phyloP scores from a whole-genome alignment of 495 filamentous ascomycete genomes.

The Talaromyces stipitatus region DNA sequence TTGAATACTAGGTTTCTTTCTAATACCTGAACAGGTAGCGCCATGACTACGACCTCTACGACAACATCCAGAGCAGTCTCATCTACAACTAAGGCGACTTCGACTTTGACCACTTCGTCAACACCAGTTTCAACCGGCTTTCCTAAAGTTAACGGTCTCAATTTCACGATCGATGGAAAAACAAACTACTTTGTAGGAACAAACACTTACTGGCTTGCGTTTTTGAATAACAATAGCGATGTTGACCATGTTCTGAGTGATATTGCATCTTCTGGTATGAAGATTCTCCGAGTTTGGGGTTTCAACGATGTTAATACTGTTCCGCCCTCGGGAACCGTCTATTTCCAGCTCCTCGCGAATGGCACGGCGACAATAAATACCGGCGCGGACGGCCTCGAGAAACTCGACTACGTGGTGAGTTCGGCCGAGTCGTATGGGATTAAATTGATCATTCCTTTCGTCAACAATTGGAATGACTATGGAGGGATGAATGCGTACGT shows the following conservation, averaged over 20 bases:
- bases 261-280: conserved; percentile 44
- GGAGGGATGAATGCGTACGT: conserved; percentile 58
- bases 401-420: conserved; percentile 54
- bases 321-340: conserved; percentile 36
- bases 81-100: background rate
- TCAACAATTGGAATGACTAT: conserved; percentile 52
- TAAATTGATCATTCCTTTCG: conserved; percentile 45
- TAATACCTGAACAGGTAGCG: background rate
- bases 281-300: conserved; percentile 59
- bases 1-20: background rate
- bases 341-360: conserved; percentile 47
- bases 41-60: background rate
- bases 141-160: conserved; percentile 5
- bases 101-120: background rate
- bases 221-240: conserved; percentile 50
- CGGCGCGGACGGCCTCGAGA: conserved; percentile 48
- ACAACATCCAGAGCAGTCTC: background rate
- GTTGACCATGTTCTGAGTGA: conserved; percentile 45
- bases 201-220: conserved; percentile 62
- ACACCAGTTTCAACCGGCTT: background rate
- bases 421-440: conserved; percentile 45
- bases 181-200: conserved; percentile 48
- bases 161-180: conserved; percentile 13
- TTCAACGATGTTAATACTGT: conserved; percentile 50
- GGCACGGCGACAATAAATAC: conserved; percentile 51